Conservation (phyloP, 768 basidiomycete genomes). For the Leccinum obscurum region DNA sequence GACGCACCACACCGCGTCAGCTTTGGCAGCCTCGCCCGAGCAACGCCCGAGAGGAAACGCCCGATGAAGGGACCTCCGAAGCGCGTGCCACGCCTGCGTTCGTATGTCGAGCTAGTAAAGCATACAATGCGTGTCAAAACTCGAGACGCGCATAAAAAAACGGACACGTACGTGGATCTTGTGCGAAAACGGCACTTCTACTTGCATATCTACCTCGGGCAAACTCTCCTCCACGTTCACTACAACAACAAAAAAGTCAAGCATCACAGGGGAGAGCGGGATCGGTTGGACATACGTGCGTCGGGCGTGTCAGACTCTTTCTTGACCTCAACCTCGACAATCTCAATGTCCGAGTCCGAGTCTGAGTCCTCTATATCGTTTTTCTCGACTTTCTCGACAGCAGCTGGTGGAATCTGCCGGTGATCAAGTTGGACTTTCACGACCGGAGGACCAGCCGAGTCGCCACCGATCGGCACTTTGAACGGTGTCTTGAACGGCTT, state of each 20-base stretch:
- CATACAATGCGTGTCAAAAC: no score
- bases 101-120: conserved; percentile 36
- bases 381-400: background rate
- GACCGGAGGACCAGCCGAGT: conserved; percentile 20
- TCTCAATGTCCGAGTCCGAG: conserved; percentile 8
- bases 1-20: conserved; percentile 26
- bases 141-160: background rate
- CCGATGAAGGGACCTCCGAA: conserved; percentile 41
- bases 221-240: conserved; percentile 19
- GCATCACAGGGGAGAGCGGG: background rate
- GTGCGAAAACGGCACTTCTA: conserved; percentile 41
- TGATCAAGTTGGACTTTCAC: conserved; percentile 3
- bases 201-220: conserved; percentile 34
- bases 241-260: background rate
- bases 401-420: background rate
- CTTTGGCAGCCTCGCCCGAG: background rate
- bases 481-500: conserved; percentile 58
- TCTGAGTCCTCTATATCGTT: background rate
- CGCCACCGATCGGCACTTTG: conserved; percentile 43
- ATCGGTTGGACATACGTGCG: background rate
- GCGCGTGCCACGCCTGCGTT: conserved; percentile 35
- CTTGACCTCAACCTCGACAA: conserved; percentile 10
- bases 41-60: conserved; percentile 11
- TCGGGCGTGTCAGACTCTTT: background rate
- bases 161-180: conserved; percentile 40